Percentiles rank a stretch among this genome's conserved stretches.
phyloP scores from a whole-genome alignment of 345 rosid genomes.

The Aquilaria malaccensis region DNA sequence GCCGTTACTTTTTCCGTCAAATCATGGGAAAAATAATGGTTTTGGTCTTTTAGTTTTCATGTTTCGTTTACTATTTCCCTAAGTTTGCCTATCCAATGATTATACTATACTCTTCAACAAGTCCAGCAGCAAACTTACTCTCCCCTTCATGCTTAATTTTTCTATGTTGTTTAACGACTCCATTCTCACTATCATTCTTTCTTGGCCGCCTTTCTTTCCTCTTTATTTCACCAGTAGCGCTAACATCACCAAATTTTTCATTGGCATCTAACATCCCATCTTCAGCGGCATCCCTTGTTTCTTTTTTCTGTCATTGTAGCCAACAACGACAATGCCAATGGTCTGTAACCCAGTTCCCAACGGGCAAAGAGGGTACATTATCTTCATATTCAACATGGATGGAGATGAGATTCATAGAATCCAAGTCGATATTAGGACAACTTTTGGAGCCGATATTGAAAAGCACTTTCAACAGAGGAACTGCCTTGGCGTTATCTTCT shows the following conservation, averaged over 20 bases:
- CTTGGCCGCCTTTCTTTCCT: constrained; percentile 20
- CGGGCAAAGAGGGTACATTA: neutral
- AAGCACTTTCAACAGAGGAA: constrained; percentile 49
- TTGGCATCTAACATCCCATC: constrained; percentile 2
- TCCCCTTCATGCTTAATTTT: constrained; percentile 7
- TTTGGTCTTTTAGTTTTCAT: no score
- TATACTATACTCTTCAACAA: no score
- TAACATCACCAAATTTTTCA: constrained; percentile 1
- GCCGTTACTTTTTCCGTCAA: no score
- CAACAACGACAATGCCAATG: constrained; percentile 14
- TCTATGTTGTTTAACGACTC: constrained; percentile 1
- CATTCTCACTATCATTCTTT: constrained; percentile 6
- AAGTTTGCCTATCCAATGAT: no score
- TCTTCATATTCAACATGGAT: constrained; percentile 26
- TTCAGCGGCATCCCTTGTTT: constrained; percentile 64
- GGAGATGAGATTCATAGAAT: constrained; percentile 28
- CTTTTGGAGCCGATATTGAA: constrained; percentile 33
- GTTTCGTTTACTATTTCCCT: no score
- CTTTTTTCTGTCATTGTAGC: constrained; percentile 26
- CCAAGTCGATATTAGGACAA: constrained; percentile 9
- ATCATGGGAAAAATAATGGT: no score
- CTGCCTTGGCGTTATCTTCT: constrained; percentile 41
- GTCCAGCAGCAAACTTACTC: constrained; percentile 6
- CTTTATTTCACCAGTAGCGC: constrained; percentile 11
- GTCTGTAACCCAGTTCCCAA: constrained; percentile 6